Percentiles rank a stretch among this genome's conserved stretches.
These are phyloP conservation scores for Sporobolus alterniflorus DNA, from an alignment of 202 grass and related monocot genomes.

Conservation along the genomic window DNA sequence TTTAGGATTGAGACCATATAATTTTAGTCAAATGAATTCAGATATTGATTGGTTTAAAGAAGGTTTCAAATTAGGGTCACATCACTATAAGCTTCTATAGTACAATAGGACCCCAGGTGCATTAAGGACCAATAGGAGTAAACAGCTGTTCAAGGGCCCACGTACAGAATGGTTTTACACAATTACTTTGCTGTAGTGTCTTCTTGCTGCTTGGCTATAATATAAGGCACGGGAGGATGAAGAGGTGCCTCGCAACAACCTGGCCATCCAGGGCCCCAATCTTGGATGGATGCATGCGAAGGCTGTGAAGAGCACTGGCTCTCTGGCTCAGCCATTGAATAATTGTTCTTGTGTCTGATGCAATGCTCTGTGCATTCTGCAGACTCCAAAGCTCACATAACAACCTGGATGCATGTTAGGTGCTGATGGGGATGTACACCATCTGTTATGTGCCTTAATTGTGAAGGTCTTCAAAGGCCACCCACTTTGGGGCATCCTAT, in stretches of 20 bases:
- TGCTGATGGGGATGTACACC: slow-evolving; percentile 30
- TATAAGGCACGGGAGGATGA: background rate
- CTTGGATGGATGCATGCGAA: slow-evolving; percentile 43
- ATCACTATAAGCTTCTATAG: background rate
- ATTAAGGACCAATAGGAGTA: slow-evolving; percentile 10
- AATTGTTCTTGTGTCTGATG: slow-evolving; percentile 21
- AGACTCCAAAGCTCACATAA: slow-evolving; percentile 39
- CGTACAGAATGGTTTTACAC: background rate
- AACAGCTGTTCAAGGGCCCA: background rate
- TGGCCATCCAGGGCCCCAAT: slow-evolving; percentile 42
- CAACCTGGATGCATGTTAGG: slow-evolving; percentile 38
- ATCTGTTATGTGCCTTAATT: background rate
- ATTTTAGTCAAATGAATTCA: background rate
- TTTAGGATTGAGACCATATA: background rate
- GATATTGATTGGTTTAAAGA: background rate
- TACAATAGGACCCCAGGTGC: slow-evolving; percentile 23
- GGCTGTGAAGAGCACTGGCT: background rate
- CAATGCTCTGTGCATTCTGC: background rate
- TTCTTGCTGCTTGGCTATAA: slow-evolving; percentile 13
- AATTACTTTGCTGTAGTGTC: slow-evolving; percentile 29
- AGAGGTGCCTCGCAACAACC: slow-evolving; percentile 29
- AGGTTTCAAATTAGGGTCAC: background rate
- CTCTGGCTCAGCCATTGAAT: slow-evolving; percentile 1
- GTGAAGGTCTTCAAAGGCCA: background rate
- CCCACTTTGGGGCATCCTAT: background rate